Conservation (phyloP, 2,329 filamentous ascomycete genomes). For the Hypocreales sp. region DNA sequence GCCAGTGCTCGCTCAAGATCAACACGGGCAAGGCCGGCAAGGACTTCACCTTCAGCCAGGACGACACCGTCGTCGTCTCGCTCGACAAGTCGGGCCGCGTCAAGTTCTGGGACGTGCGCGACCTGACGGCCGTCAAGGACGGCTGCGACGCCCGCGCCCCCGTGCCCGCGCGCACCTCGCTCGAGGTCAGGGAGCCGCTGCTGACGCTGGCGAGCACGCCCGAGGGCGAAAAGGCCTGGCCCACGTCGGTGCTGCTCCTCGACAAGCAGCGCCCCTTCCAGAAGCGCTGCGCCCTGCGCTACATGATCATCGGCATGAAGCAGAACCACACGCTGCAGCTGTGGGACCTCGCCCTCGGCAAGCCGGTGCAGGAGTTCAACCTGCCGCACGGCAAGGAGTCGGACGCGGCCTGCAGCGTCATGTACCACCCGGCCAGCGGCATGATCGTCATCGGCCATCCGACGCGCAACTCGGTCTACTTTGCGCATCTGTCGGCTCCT, state of each 20-base stretch:
- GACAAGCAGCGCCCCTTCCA: slow-evolving; percentile 91
- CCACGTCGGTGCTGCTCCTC: slow-evolving; percentile 87
- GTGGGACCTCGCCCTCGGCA: slow-evolving; percentile 91
- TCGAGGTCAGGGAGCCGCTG: slow-evolving; percentile 74
- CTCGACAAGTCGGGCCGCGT: slow-evolving; percentile 92
- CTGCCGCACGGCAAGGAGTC: slow-evolving; percentile 92
- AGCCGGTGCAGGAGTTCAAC: slow-evolving; percentile 93
- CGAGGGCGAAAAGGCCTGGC: slow-evolving; percentile 86
- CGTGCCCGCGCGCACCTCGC: slow-evolving; percentile 37
- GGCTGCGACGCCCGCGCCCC: slow-evolving; percentile 33
- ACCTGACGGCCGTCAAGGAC: slow-evolving; percentile 45
- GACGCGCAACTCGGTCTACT: slow-evolving; percentile 93
- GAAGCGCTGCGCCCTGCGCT: slow-evolving; percentile 78
- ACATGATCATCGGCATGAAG: slow-evolving; percentile 95
- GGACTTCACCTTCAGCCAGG: slow-evolving; percentile 94
- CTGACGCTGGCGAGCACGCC: slow-evolving; percentile 77
- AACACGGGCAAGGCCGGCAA: slow-evolving; percentile 96
- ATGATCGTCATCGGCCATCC: slow-evolving; percentile 94
- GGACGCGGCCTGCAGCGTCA: slow-evolving; percentile 93
- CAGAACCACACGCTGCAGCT: slow-evolving; percentile 97
- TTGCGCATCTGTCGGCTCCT: slow-evolving; percentile 86
- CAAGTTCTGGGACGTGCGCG: slow-evolving; percentile 95
- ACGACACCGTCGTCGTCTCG: slow-evolving; percentile 86
- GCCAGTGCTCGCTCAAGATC: slow-evolving; percentile 80
- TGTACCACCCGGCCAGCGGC: slow-evolving; percentile 81